Evolutionary conservation across 805 yeast species (phyloP).

Genomic region (Metschnikowia similis): DNA sequence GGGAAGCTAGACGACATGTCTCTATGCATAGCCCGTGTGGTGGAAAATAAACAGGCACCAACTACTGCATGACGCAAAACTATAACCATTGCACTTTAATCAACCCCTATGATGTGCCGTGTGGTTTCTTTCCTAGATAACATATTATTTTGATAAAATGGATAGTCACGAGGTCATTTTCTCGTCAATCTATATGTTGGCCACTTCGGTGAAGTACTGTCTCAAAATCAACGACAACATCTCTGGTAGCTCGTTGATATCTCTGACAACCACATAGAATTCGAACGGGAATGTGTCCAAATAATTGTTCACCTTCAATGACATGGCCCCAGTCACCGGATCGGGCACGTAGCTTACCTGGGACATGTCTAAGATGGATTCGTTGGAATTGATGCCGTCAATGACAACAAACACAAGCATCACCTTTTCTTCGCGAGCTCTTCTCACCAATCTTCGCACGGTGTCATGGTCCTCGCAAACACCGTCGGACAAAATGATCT

Average conservation of each 20-base stretch:
- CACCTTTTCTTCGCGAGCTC: conserved; percentile 85
- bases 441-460: conserved; percentile 77
- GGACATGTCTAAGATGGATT: conserved; percentile 89
- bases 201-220: conserved; percentile 79
- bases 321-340: conserved; percentile 57
- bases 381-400: conserved; percentile 80
- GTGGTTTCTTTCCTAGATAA: too few species aligned
- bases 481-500: conserved; percentile 93
- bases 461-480: conserved; percentile 92
- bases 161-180: background rate
- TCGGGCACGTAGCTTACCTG: conserved; percentile 83
- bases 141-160: too few species aligned
- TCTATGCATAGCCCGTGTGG: conserved; percentile 45
- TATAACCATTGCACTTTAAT: too few species aligned
- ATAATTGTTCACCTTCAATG: conserved; percentile 74
- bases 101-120: too few species aligned
- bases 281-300: conserved; percentile 95
- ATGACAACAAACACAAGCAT: conserved; percentile 94
- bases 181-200: conserved; percentile 14
- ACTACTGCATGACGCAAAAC: background rate
- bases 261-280: conserved; percentile 88
- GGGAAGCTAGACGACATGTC: conserved; percentile 56
- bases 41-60: conserved; percentile 7
- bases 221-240: conserved; percentile 85
- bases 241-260: conserved; percentile 85